Evolutionary conservation across 2,329 filamentous ascomycete species (phyloP).

Genomic region (Mycocentrospora acerina): DNA sequence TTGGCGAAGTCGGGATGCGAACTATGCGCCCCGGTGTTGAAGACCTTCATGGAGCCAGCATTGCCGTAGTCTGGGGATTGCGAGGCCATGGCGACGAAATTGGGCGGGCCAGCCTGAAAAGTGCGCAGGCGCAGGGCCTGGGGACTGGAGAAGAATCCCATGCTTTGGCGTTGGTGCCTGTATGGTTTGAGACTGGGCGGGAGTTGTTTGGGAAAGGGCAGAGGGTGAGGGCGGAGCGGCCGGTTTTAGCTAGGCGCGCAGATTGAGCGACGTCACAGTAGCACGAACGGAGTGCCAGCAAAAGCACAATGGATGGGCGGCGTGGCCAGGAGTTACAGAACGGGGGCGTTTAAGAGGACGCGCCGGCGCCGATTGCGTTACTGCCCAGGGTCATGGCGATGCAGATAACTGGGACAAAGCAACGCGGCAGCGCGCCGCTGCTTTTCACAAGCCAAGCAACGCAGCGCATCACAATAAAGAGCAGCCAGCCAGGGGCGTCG

Average conservation of each 20-base stretch:
- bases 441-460: too few species aligned
- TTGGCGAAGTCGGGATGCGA: constrained; percentile 67
- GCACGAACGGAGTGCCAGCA: too few species aligned
- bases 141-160: constrained; percentile 35
- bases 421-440: background rate
- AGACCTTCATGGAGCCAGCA: constrained; percentile 27
- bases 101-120: constrained; percentile 17
- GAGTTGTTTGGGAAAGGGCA: constrained; percentile 10
- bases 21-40: constrained; percentile 40
- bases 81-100: constrained; percentile 38
- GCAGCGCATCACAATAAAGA: too few species aligned
- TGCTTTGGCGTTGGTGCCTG: too few species aligned
- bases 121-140: constrained; percentile 42
- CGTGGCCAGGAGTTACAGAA: too few species aligned
- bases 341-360: constrained; percentile 1
- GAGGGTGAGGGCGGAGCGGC: constrained; percentile 17
- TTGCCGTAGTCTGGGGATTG: constrained; percentile 35
- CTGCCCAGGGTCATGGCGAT: constrained; percentile 8
- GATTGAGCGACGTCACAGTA: constrained; percentile 17
- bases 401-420: background rate
- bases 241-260: constrained; percentile 15
- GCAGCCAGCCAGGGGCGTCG: too few species aligned
- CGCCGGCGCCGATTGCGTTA: too few species aligned
- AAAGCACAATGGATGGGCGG: too few species aligned
- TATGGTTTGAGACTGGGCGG: too few species aligned